Base-by-base conservation (phyloP, 768 basidiomycete genomes). In the Termitomyces sp. region DNA sequence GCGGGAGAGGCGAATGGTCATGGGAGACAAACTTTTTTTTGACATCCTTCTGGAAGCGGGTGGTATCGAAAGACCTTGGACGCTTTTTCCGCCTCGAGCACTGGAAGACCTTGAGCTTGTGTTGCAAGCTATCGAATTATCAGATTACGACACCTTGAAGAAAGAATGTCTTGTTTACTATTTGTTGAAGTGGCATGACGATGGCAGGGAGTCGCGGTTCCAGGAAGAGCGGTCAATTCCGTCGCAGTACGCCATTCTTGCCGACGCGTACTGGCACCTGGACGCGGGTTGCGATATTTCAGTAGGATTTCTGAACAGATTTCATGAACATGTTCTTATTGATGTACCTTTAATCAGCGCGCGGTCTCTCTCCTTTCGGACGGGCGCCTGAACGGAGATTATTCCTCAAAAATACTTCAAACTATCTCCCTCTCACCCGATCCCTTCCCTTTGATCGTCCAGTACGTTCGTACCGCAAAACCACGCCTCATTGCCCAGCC, bases 231-330 rank as follows among this genome's bases (percentile, higher is more conserved):
- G 79, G 30, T 83, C 79, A 63, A 86, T 94, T 59, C 84, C 88
- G 4, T 86, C 89, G 3, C 91, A 92, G 63, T 92, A 92, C 65
- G 76, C 79, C 7, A 73, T 79, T 4, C 78, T 93, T 48, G 82
- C 88, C n/a, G 87, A 90, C 72, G 91, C 92, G 65, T 93, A 93
- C 72, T 94, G 88, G 87, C 73, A 83, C 68, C 72, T 94, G 58
- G 92, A 94, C 71, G 78, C 82, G 2, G 88, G 87, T 11, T 74
- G 78, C n/a, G 74, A 84, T 45, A 68, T 88, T 52, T 68, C 79
- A 48, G 90, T 92, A 69, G 61, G 87, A 80, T 14, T 50, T 41
- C 45, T 50, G 53, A 35, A n/a, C 41, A 35, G 48, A 28, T 28
- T 53, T 50, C 9, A 22, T 22, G 11, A 26, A 26, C 1, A n/a